Base-by-base conservation (phyloP, 768 basidiomycete species). In the Phanerochaete sordida region DNA sequence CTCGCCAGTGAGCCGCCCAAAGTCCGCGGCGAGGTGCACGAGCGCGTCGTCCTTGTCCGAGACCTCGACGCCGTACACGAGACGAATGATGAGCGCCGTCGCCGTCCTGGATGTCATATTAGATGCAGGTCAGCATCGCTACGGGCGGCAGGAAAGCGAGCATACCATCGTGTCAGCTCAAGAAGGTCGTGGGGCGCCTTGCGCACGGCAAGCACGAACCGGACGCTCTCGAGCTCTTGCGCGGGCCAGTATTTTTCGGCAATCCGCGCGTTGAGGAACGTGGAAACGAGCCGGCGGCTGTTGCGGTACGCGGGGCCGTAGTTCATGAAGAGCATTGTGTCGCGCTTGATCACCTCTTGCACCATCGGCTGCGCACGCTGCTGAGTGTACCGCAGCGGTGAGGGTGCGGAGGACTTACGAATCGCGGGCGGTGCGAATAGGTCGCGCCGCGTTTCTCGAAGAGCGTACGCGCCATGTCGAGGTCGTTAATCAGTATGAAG, bases 11-110 rank as follows among this genome's bases (percentile, higher is more conserved):
- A 62, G 54, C 13, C 62, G 63, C 28, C 64, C 57, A 0, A 66
- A 67, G 3, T 58, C 51, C 7, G 69, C 66, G 13, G 61, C 69
- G n/a, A 64, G 49, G 3, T 56, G 56, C 35, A 72, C 65, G 23
- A 67, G 39, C 3, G 57, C 57, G 31, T 66, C 65, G 16, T 46
- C 30, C 28, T 24, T 21, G 7, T 28, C 27, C 26, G 28, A 43
- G 11, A 61, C 51, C 30, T 49, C 37, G 28, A 57, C 60, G 4
- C 63, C 61, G 31, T 62, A 49, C 13, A 55, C 23, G 8, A 64
- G 58, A 37, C 31, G 57, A 12, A 62, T 24, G 19, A 64, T 58
- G 33, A 64, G 48, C 7, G 48, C 12, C 19, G 27, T 50, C 21
- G 23, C 24, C 7, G 48, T 27, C 24, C 48, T 50, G 45, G 24